Base-by-base conservation (phyloP, 495 filamentous ascomycete species). In the Trichoderma gamsii region DNA sequence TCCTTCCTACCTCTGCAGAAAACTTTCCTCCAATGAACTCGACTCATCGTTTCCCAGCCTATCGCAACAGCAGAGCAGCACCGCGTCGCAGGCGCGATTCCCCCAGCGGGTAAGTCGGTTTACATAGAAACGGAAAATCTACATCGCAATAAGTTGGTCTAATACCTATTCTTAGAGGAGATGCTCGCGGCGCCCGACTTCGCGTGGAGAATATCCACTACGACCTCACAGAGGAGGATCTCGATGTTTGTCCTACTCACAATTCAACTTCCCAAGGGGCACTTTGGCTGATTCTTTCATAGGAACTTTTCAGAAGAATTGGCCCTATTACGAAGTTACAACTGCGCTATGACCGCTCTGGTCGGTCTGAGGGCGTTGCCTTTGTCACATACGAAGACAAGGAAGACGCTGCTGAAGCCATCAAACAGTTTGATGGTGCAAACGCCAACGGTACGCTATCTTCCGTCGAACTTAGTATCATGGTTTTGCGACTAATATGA, bases 191-290 rank as follows among this genome's bases (percentile, higher is more conserved):
- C 72, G 83, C 88, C 64, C 93, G 91, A 77, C 77, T 97, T 70
- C 89, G 89, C 66, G 89, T 97, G 63, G 92, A 96, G 70, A 97
- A 97, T 75, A 79, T 97, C 64, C 94, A 97, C 78, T 97, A 96
- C 78, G 94, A 97, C 52, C 85, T 97, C 67, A 92, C 90, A 29
- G 89, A 94, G 76, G 87, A 86, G 38, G 94, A 97, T 73, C 85
- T 97, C 64, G 84, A 91, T 73, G 94, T 94, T 85, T 64, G 80
- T 21, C 16, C 35, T 18, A 16, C 67, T 32, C 29, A 15, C 38
- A 8, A 32, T 35, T 23, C 18, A 41, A 16, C 51, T 64, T 63
- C 64, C 23, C 27, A n/a, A 38, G 32, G 38, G 67, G 3, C n/a
- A 32, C 73, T 63, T 73, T 71, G 13, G 46, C 9, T 64, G 12